Percentiles rank a stretch among this genome's conserved stretches.
Evolutionary conservation across 2,329 filamentous ascomycete genomes (phyloP).

Genomic region (Penicillium sp.): DNA sequence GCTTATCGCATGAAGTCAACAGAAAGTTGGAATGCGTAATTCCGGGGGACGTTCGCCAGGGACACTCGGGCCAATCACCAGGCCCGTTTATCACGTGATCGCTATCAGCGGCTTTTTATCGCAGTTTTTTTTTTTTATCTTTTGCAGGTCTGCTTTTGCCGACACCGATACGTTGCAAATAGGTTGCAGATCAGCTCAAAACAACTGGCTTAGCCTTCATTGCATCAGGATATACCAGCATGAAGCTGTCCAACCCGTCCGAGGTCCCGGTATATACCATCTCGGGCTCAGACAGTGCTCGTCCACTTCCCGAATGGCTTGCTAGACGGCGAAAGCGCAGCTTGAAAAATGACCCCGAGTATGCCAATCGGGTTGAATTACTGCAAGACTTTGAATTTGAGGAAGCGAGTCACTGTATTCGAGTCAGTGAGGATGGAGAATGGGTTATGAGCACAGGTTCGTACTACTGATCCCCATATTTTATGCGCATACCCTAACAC

Average conservation of each 20-base stretch:
- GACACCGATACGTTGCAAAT: conserved; percentile 2
- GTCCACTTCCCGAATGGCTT: conserved; percentile 91
- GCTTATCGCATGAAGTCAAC: conserved; percentile 7
- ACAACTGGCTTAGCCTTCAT: conserved; percentile 5
- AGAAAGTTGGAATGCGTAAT: conserved; percentile 15
- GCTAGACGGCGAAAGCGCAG: conserved; percentile 80
- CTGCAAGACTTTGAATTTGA: conserved; percentile 98
- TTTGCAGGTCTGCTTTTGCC: conserved; percentile 2
- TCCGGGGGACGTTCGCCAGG: conserved; percentile 29
- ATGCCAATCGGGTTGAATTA: conserved; percentile 84
- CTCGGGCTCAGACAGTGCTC: conserved; percentile 76
- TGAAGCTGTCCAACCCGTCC: conserved; percentile 56
- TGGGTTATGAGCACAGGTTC: conserved; percentile 92
- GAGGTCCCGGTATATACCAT: conserved; percentile 89
- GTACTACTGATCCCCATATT: conserved; percentile 5
- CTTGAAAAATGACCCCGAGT: conserved; percentile 84
- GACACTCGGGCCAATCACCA: conserved; percentile 27
- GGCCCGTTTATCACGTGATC: conserved; percentile 25
- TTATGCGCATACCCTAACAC: conserved; percentile 11
- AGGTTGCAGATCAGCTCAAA: conserved; percentile 7
- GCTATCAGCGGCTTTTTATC: conserved; percentile 23
- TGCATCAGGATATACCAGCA: conserved; percentile 25
- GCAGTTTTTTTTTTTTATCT: conserved; percentile 24
- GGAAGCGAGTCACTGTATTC: conserved; percentile 82
- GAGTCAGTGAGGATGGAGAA: conserved; percentile 86